Percentiles rank a stretch among this genome's conserved stretches.
phyloP scores from a whole-genome alignment of 192 early-diverging fungal species.

The Entomortierella parvispora region DNA sequence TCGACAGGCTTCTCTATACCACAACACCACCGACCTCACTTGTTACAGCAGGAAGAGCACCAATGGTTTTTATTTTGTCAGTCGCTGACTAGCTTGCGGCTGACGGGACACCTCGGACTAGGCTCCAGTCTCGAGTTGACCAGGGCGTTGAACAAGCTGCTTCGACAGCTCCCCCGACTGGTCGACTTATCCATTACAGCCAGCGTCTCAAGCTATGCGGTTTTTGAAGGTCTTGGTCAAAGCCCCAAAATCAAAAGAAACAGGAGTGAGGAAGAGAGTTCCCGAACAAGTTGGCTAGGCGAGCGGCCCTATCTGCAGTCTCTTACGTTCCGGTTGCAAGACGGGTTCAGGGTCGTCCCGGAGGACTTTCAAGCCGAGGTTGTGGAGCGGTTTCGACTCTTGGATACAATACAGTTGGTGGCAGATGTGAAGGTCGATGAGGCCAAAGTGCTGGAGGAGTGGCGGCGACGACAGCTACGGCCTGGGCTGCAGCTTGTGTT shows the following conservation, averaged over 20 bases:
- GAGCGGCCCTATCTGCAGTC: background rate
- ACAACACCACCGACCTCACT: background rate
- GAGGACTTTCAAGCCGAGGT: background rate
- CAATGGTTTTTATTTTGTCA: background rate
- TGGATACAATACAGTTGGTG: background rate
- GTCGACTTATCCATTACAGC: background rate
- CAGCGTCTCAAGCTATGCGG: background rate
- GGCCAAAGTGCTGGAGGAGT: no score
- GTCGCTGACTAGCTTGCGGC: slow-evolving; percentile 1
- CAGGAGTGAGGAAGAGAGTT: background rate
- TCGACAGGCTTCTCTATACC: background rate
- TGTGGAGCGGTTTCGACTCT: background rate
- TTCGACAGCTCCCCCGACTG: background rate
- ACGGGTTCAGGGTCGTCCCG: background rate
- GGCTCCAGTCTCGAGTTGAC: background rate
- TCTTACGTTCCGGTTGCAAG: background rate
- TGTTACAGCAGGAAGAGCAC: background rate
- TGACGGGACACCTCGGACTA: background rate
- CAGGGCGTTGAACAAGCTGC: background rate
- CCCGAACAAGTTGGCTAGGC: background rate
- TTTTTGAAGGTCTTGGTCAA: background rate
- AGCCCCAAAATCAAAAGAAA: background rate
- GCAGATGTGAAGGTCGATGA: background rate
- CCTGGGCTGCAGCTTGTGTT: no score
- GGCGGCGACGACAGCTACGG: no score